Base-by-base conservation (phyloP, 1,284 basidiomycete genomes). In the Leccinum huronense region DNA sequence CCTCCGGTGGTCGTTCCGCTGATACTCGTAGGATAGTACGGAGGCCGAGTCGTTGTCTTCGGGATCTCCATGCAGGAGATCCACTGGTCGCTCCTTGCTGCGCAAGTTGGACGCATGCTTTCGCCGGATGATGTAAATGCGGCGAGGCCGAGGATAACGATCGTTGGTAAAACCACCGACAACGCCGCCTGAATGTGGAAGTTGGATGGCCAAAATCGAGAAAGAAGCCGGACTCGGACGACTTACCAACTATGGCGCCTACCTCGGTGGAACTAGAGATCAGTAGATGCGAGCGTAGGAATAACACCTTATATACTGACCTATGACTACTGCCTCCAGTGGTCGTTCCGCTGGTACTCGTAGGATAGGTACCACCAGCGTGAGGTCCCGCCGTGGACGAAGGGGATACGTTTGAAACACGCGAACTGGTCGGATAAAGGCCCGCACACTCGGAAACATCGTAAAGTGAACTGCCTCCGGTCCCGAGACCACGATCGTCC, bases 351-450 rank as follows among this genome's bases (percentile, higher is more conserved):
- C 66, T 71, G 14, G 79, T 77, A 57, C 80, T 82, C 0, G 89
- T 91, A 0, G 89, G 85, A 72, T 89, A 89, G 56, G 79, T 79
- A 0, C 89, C 89, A 42, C 91, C 91, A n/a, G 91, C 91, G 5
- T 90, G 89, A 59, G 78, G 79, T 1, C 88, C 91, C 8, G 87
- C 81, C 0, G 91, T 93, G 2, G 89, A 90, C 42, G 87, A 90
- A 1, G 91, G 91, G 48, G 88, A 89, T 30, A 67, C 73, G 53
- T 74, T 70, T 59, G 79, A 83, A 60, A 93, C 72, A 70, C 91
- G 93, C 2, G 77, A 80, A 40, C 72, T 77, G 65, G 81, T 78
- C 60, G 80, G 80, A 62, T 78, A 73, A 6, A 79, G 73, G 1
- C 84, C 83, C 34, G 78, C 77, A 63, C 23, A 27, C 23, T 27